Conservation (phyloP, 2,329 filamentous ascomycete genomes). For the Arachnopeziza araneosa region DNA sequence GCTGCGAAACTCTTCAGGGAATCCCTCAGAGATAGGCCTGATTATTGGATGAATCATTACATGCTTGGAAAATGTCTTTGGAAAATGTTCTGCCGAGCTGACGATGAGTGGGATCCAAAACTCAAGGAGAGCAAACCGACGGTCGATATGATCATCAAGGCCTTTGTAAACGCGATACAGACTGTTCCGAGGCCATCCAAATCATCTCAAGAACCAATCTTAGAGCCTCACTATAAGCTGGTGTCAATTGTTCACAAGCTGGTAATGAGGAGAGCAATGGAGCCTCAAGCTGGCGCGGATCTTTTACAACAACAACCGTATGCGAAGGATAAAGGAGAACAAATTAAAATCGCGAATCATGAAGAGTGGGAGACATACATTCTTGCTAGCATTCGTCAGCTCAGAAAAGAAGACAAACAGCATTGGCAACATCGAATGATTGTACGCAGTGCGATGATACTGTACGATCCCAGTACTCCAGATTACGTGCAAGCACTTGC, state of each 20-base stretch:
- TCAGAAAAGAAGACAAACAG: slow-evolving; percentile 54
- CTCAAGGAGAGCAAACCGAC: slow-evolving; percentile 28
- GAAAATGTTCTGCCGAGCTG: slow-evolving; percentile 58
- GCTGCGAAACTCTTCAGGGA: slow-evolving; percentile 54
- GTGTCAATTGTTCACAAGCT: slow-evolving; percentile 63
- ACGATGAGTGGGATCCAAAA: slow-evolving; percentile 34
- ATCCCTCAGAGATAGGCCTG: slow-evolving; percentile 52
- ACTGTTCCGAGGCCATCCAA: slow-evolving; percentile 55
- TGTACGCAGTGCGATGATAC: slow-evolving; percentile 52
- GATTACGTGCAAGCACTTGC: slow-evolving; percentile 42
- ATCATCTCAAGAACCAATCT: slow-evolving; percentile 55
- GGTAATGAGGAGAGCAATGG: slow-evolving; percentile 34
- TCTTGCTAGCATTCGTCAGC: slow-evolving; percentile 35
- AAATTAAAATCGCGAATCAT: slow-evolving; percentile 22
- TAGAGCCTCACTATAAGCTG: slow-evolving; percentile 71
- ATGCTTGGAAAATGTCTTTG: slow-evolving; percentile 67
- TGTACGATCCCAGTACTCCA: slow-evolving; percentile 42
- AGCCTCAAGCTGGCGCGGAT: slow-evolving; percentile 29
- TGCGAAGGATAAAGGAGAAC: slow-evolving; percentile 25
- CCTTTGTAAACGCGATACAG: slow-evolving; percentile 54
- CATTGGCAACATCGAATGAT: slow-evolving; percentile 74
- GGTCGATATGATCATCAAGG: slow-evolving; percentile 46
- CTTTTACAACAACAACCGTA: slow-evolving; percentile 31
- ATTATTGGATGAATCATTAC: slow-evolving; percentile 63
- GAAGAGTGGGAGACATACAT: slow-evolving; percentile 55